A percentile compares a stretch with the other conserved stretches of the same genome.
phyloP scores from a whole-genome alignment of 1,284 basidiomycete genomes.

The Puccinia sorghi region DNA sequence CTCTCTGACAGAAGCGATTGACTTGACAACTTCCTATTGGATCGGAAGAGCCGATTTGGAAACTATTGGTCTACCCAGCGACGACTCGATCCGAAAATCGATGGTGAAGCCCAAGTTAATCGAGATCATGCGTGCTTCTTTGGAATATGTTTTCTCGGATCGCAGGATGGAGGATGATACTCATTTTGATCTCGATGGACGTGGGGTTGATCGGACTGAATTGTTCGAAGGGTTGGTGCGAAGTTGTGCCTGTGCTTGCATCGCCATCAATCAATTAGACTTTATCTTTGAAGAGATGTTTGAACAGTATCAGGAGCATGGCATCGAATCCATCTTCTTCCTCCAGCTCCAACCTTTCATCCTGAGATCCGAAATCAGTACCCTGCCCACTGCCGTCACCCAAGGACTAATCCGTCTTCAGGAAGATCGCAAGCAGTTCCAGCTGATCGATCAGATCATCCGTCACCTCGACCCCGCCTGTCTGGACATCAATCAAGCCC shows the following conservation, averaged over 20 bases:
- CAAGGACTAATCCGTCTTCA: slow-evolving; percentile 80
- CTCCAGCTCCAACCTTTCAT: slow-evolving; percentile 80
- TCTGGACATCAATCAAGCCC: slow-evolving; percentile 90
- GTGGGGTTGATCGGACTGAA: slow-evolving; percentile 85
- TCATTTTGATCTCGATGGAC: slow-evolving; percentile 75
- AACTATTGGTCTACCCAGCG: slow-evolving; percentile 78
- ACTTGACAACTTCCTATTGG: slow-evolving; percentile 80
- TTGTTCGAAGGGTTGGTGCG: slow-evolving; percentile 85
- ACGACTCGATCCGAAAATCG: slow-evolving; percentile 64
- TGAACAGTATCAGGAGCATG: slow-evolving; percentile 79
- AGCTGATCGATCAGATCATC: slow-evolving; percentile 81
- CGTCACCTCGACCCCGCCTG: slow-evolving; percentile 92
- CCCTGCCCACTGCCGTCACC: slow-evolving; percentile 72
- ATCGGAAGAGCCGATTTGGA: slow-evolving; percentile 80
- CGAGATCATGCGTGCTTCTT: slow-evolving; percentile 82
- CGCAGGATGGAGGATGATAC: slow-evolving; percentile 88
- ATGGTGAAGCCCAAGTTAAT: slow-evolving; percentile 75
- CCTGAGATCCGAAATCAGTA: slow-evolving; percentile 70
- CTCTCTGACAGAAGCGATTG: slow-evolving; percentile 86
- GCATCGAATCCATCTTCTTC: slow-evolving; percentile 86
- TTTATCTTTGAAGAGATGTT: slow-evolving; percentile 92
- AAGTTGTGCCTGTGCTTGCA: slow-evolving; percentile 77
- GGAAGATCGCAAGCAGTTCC: slow-evolving; percentile 67
- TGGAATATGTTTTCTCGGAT: slow-evolving; percentile 87
- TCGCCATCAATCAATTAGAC: slow-evolving; percentile 75